Conservation (phyloP, 768 basidiomycete species). For the Tylopilus intermedius region DNA sequence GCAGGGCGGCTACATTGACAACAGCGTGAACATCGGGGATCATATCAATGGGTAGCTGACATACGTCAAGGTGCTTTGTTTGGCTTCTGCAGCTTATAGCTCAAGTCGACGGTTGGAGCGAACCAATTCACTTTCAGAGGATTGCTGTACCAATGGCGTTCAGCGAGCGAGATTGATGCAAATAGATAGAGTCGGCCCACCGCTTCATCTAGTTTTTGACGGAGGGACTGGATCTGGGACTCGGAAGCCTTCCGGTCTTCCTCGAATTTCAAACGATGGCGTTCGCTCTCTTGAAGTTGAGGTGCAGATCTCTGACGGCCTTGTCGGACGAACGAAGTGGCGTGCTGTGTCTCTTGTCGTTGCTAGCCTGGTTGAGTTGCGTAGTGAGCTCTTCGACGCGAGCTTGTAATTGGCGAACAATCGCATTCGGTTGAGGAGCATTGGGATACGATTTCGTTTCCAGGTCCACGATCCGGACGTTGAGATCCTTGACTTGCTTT, state of each 20-base stretch:
- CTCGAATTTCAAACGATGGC: slow-evolving; percentile 56
- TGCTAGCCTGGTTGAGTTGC: slow-evolving; percentile 40
- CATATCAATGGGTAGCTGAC: slow-evolving; percentile 19
- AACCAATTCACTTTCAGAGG: slow-evolving; percentile 60
- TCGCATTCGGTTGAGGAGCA: slow-evolving; percentile 52
- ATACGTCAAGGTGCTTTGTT: slow-evolving; percentile 64
- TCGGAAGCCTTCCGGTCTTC: slow-evolving; percentile 62
- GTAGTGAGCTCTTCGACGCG: slow-evolving; percentile 65
- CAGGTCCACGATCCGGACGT: slow-evolving; percentile 75
- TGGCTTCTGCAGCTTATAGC: slow-evolving; percentile 68
- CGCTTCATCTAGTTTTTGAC: slow-evolving; percentile 55
- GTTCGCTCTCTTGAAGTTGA: slow-evolving; percentile 59
- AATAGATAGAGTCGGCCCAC: slow-evolving; percentile 36
- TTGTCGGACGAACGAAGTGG: slow-evolving; percentile 45
- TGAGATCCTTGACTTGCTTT: slow-evolving; percentile 81
- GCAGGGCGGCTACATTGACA: slow-evolving; percentile 67
- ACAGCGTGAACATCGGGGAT: slow-evolving; percentile 1
- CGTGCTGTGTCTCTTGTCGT: slow-evolving; percentile 35
- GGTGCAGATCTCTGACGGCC: slow-evolving; percentile 45
- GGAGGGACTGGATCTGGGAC: slow-evolving; percentile 49
- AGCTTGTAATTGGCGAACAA: slow-evolving; percentile 58
- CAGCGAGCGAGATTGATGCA: neutral
- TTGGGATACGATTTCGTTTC: slow-evolving; percentile 72
- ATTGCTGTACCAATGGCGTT: slow-evolving; percentile 48
- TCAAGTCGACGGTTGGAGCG: slow-evolving; percentile 72